Evolutionary conservation across 495 filamentous ascomycete species (phyloP), one percentile per base, ranked within the genome.

Genomic region (Beverwykella pulmonaria): DNA sequence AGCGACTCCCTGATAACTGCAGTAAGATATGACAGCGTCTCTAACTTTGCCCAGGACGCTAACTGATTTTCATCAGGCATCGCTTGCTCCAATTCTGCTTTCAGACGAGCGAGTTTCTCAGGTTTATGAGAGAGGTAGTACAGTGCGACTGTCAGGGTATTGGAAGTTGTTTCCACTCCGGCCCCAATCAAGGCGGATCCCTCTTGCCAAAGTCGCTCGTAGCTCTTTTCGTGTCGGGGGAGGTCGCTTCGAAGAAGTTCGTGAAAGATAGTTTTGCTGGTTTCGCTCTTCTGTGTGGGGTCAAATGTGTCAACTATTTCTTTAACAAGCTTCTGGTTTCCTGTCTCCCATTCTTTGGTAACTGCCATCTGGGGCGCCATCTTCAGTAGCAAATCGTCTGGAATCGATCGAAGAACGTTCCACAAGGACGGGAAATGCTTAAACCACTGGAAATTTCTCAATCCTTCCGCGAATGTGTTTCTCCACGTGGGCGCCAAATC

Each of bases 1-100:
- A 86, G 67, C 0, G 73, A 72, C 71, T 87, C 85, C 26, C 74
- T 68, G 15, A 86, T 73, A 0, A 79, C 75, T 10, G 74, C 83
- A 25, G 70, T 72, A 2, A 78, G 60, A 39, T 71, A 77, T 0
- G 75, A 70, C 20, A 77, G 44, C n/a, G 73, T 69, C 9, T 68
- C 65, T 66, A 74, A 70, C 5, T 59, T 61, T 15, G 72, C 70
- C 1, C 67, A 44, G 12, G 20, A 0, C 0, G 62, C 22, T n/a
- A 39, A 36, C 20, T 2, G 41, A 1, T 7, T 17, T 1, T 27
- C 44, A 20, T 59, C 22, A 0, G 66, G 60, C 0, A 59, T 25
- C 2, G 29, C 60, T 0, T 19, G 17, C 1, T 44, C 27, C 9
- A 69, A 54, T n/a, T 69, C 73, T 25, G 29, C 36, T 23, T 59